phyloP scores from a whole-genome alignment of 2,329 filamentous ascomycete species.

The Colletotrichum sp. region DNA sequence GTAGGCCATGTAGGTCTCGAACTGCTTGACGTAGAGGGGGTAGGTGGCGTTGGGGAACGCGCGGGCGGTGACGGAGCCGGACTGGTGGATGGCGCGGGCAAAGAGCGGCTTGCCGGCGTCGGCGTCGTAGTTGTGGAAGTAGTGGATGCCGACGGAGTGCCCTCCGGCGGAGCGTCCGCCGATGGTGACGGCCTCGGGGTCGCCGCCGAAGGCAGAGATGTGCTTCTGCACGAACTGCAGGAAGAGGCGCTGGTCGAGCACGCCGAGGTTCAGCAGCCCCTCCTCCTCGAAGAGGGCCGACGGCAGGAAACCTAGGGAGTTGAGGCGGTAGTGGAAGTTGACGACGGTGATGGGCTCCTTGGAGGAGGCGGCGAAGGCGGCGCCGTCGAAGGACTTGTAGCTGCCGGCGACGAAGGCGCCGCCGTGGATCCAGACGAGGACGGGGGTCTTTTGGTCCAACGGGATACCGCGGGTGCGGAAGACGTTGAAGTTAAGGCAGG shows the following conservation, averaged over 20 bases:
- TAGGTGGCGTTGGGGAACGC: slow-evolving; percentile 25
- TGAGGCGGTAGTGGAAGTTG: slow-evolving; percentile 68
- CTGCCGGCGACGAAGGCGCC: slow-evolving; percentile 38
- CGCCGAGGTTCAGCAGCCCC: slow-evolving; percentile 62
- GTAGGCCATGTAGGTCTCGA: slow-evolving; percentile 54
- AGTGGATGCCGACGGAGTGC: slow-evolving; percentile 68
- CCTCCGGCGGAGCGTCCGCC: slow-evolving; percentile 66
- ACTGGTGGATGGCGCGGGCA: slow-evolving; percentile 70
- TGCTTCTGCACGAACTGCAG: slow-evolving; percentile 69
- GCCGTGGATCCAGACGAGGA: slow-evolving; percentile 45
- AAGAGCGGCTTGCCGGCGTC: slow-evolving; percentile 66
- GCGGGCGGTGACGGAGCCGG: slow-evolving; percentile 53
- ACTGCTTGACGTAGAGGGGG: slow-evolving; percentile 54
- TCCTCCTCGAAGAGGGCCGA: slow-evolving; percentile 60
- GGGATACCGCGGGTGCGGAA: slow-evolving; percentile 38
- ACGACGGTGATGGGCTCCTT: slow-evolving; percentile 65
- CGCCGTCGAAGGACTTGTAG: slow-evolving; percentile 39
- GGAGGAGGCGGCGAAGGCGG: slow-evolving; percentile 34
- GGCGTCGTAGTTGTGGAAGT: slow-evolving; percentile 65
- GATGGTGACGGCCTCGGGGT: slow-evolving; percentile 67
- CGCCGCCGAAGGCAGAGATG: slow-evolving; percentile 69
- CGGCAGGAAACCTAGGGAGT: slow-evolving; percentile 66
- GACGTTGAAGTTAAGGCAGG: slow-evolving; percentile 46
- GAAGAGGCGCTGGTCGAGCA: slow-evolving; percentile 65
- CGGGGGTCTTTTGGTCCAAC: slow-evolving; percentile 38